Conservation (phyloP, 805 yeast species). For the Candida taoyuanica region DNA sequence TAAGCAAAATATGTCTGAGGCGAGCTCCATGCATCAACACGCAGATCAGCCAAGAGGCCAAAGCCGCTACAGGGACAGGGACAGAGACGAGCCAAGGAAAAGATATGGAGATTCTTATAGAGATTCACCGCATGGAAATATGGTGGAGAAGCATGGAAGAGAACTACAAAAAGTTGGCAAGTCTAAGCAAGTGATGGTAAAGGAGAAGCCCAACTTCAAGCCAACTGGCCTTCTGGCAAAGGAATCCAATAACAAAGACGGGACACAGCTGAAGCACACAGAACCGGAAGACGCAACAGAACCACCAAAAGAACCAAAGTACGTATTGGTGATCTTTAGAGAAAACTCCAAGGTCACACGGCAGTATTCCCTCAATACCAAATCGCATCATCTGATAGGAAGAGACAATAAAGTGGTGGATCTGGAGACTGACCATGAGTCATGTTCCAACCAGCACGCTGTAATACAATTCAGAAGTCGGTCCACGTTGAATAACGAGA, state of each 20-base stretch:
- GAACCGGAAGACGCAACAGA: slow-evolving; percentile 32
- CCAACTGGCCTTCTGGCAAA: slow-evolving; percentile 40
- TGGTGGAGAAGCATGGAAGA: neutral
- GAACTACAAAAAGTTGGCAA: no score
- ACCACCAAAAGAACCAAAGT: slow-evolving; percentile 28
- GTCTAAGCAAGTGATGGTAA: slow-evolving; percentile 2
- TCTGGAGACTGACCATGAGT: slow-evolving; percentile 31
- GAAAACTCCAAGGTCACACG: slow-evolving; percentile 24
- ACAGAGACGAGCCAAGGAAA: no score
- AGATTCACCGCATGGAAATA: neutral
- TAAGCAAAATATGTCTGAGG: no score
- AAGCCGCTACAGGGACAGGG: slow-evolving; percentile 3
- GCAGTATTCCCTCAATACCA: slow-evolving; percentile 25
- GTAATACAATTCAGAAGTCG: slow-evolving; percentile 40
- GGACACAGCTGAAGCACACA: slow-evolving; percentile 34
- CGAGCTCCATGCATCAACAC: no score
- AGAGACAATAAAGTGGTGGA: slow-evolving; percentile 34
- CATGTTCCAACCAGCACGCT: slow-evolving; percentile 45
- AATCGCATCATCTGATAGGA: slow-evolving; percentile 33
- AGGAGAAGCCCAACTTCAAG: slow-evolving; percentile 32
- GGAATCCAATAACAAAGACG: slow-evolving; percentile 34
- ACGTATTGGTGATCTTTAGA: slow-evolving; percentile 29
- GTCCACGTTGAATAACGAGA: neutral
- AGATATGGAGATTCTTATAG: neutral
- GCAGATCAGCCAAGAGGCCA: no score